A percentile compares a stretch with the other conserved stretches of the same genome.
Evolutionary conservation across 371 early-diverging fungal species (phyloP).

Genomic region (Synchytrium microbalum): DNA sequence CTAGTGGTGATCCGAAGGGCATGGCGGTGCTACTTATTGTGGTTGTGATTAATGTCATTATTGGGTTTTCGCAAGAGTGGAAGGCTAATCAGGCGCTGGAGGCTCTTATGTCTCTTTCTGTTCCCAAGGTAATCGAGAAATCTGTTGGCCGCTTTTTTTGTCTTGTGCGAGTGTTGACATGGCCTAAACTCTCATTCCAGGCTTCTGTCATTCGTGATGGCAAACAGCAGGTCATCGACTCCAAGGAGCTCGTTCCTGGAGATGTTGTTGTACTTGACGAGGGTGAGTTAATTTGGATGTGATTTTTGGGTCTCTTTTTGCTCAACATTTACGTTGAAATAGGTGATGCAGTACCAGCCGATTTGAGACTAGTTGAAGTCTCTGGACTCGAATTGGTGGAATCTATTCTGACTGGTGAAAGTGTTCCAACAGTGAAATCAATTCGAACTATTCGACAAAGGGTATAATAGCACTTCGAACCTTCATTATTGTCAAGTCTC

Average conservation of each 20-base stretch:
- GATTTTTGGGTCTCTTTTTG: constrained; percentile 30
- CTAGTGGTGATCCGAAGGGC: constrained; percentile 55
- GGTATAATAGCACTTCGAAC: constrained; percentile 17
- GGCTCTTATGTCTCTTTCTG: constrained; percentile 68
- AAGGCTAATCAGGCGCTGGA: constrained; percentile 84
- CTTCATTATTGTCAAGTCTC: constrained; percentile 5
- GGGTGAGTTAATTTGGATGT: constrained; percentile 25
- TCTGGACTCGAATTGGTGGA: constrained; percentile 85
- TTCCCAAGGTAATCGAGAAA: constrained; percentile 46
- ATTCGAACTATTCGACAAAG: constrained; percentile 36
- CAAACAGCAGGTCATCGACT: constrained; percentile 49
- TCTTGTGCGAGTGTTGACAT: constrained; percentile 3
- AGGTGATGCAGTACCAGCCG: constrained; percentile 90
- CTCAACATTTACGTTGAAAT: constrained; percentile 79
- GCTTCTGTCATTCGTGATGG: constrained; percentile 73
- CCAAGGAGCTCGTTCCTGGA: constrained; percentile 73
- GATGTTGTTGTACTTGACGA: constrained; percentile 77
- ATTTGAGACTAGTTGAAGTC: constrained; percentile 74
- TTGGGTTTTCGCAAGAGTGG: constrained; percentile 84
- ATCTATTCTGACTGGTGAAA: constrained; percentile 94
- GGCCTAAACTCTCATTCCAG: constrained; percentile 14
- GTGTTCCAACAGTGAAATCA: constrained; percentile 79
- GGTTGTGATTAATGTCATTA: constrained; percentile 64
- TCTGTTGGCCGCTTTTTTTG: constrained; percentile 16
- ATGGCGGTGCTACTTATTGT: constrained; percentile 60